Evolutionary conservation across 495 filamentous ascomycete species (phyloP), one percentile per base, ranked within the genome.

Genomic region (Hyaloscypha variabilis): DNA sequence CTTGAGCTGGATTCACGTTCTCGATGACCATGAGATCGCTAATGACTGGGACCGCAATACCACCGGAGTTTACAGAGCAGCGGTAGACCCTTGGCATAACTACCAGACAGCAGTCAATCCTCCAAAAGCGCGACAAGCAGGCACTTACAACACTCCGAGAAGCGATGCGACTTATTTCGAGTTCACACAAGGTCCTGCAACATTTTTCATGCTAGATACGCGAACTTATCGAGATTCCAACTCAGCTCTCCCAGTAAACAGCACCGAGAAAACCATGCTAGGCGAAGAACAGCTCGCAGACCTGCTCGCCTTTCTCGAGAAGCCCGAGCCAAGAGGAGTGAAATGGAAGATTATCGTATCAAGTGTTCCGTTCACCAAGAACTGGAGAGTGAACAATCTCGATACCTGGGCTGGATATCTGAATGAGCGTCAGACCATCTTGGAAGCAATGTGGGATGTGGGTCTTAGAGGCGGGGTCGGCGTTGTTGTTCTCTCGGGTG

Each of bases 321-420:
- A 81, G 8, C 87, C 88, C 0, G 87, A 90, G 62, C 88, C 88
- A 0, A 79, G 78, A 39, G 92, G 91, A 13, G 90, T 97, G 0
- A 88, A 89, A 64, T 99, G 94, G 94, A 98, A 98, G 78, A 87
- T 99, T 72, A 77, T 99, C 39, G 86, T 91, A 6, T 91, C 90
- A 54, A 91, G 89, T 30, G 88, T 97, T 31, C 95, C 95, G 0
- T 97, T 99, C 77, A 98, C 95, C 17, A 94, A 96, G 76, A 99
- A 99, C 77, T 99, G 95, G 95, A 87, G 82, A 29, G 83, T 95
- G 68, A 91, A 91, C 62, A 86, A 82, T 4, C 79, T 84, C 50
- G 95, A 99, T 72, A 97, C 95, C 3, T 99, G 95, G 95, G 92
- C 89, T 39, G 93, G 92, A 0, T 97, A 93, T 76, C 80, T 97